A percentile compares a stretch with the other conserved stretches of the same genome.
Evolutionary conservation across 2,329 filamentous ascomycete genomes (phyloP).

Genomic region (Arachnomyces sp.): DNA sequence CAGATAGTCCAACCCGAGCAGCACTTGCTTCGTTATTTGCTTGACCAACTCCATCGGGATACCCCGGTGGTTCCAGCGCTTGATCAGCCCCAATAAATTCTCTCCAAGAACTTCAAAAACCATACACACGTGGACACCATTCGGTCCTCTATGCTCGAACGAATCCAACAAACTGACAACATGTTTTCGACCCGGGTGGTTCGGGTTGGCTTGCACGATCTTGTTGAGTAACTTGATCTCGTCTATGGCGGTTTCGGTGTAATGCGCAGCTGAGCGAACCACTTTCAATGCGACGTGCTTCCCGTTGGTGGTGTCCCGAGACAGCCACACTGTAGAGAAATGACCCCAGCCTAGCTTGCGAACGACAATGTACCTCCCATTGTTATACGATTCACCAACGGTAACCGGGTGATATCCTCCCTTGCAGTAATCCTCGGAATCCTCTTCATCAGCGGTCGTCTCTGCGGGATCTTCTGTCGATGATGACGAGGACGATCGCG

Average conservation of each 20-base stretch:
- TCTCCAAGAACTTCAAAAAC: slow-evolving; percentile 97
- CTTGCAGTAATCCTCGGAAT: slow-evolving; percentile 99
- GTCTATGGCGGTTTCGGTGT: slow-evolving; percentile 96
- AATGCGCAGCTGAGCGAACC: slow-evolving; percentile 93
- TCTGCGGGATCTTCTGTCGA: slow-evolving; percentile 77
- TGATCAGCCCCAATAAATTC: slow-evolving; percentile 90
- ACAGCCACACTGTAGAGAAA: slow-evolving; percentile 91
- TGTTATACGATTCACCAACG: slow-evolving; percentile 94
- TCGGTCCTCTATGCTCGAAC: slow-evolving; percentile 94
- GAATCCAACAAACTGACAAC: slow-evolving; percentile 94
- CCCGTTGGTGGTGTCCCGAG: slow-evolving; percentile 73
- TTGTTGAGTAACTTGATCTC: slow-evolving; percentile 98
- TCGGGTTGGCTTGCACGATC: slow-evolving; percentile 89
- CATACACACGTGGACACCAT: slow-evolving; percentile 97
- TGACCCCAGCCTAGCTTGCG: slow-evolving; percentile 97
- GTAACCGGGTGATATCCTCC: slow-evolving; percentile 94
- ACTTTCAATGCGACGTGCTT: slow-evolving; percentile 98
- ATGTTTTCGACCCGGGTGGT: slow-evolving; percentile 87
- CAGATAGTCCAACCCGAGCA: slow-evolving; percentile 89
- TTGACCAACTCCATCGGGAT: slow-evolving; percentile 96
- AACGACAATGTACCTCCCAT: slow-evolving; percentile 91
- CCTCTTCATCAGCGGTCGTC: slow-evolving; percentile 94
- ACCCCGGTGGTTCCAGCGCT: slow-evolving; percentile 95
- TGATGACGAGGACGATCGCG: slow-evolving; percentile 66
- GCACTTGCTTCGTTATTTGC: slow-evolving; percentile 96